Percentiles rank a stretch among this genome's conserved stretches.
Conservation (phyloP, 768 basidiomycete genomes). For the Albatrellus ellisii region DNA sequence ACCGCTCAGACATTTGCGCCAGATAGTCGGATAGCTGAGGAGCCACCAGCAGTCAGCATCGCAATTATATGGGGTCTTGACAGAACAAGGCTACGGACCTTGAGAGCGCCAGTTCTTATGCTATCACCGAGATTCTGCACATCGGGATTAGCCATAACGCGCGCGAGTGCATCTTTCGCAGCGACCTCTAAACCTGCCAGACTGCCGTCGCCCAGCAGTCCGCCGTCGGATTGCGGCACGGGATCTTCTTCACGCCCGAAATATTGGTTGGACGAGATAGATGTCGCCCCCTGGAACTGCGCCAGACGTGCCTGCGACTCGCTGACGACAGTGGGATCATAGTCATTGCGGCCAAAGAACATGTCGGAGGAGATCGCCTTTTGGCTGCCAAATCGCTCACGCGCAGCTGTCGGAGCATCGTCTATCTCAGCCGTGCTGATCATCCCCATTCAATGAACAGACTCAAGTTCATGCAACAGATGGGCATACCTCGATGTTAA, state of each 20-base stretch:
- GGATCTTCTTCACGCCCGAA: slow-evolving; percentile 87
- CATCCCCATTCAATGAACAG: slow-evolving; percentile 6
- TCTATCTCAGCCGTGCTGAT: slow-evolving; percentile 24
- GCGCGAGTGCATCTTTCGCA: slow-evolving; percentile 63
- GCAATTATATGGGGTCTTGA: slow-evolving; percentile 2
- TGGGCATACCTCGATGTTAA: slow-evolving; percentile 14
- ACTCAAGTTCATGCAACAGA: background rate
- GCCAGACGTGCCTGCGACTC: slow-evolving; percentile 79
- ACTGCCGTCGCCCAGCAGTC: slow-evolving; percentile 33
- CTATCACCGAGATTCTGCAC: slow-evolving; percentile 77
- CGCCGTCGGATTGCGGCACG: slow-evolving; percentile 39
- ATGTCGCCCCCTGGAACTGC: slow-evolving; percentile 81
- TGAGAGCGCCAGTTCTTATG: slow-evolving; percentile 68
- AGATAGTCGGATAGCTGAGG: slow-evolving; percentile 34
- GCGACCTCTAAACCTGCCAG: slow-evolving; percentile 45
- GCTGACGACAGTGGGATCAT: slow-evolving; percentile 54
- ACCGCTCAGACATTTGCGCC: slow-evolving; percentile 48
- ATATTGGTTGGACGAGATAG: slow-evolving; percentile 93
- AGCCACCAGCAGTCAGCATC: too few relatives aligned
- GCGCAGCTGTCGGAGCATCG: slow-evolving; percentile 64
- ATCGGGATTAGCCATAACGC: slow-evolving; percentile 73
- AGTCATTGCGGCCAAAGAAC: slow-evolving; percentile 86
- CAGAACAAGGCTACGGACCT: slow-evolving; percentile 33
- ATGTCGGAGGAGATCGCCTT: slow-evolving; percentile 97
- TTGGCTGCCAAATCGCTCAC: slow-evolving; percentile 84